Conservation (phyloP, 176 grass and related monocot species). For the Triticum monococcum region DNA sequence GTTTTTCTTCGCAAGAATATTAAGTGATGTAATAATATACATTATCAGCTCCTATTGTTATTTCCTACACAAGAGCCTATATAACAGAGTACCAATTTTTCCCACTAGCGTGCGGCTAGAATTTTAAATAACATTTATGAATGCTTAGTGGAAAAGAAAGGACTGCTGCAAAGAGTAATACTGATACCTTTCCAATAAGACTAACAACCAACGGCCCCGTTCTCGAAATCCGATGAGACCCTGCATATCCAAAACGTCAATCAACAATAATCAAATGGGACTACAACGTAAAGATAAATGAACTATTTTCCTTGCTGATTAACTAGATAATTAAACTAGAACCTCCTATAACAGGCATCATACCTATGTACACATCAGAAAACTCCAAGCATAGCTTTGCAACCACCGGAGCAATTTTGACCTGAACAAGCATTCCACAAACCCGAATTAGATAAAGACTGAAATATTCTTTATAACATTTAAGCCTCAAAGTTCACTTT, state of each 20-base stretch:
- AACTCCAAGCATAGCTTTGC: constrained; percentile 80
- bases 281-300: neutral
- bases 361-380: constrained; percentile 94
- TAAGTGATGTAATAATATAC: neutral
- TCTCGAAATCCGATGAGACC: constrained; percentile 66
- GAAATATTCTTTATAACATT: neutral
- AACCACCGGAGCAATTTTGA: constrained; percentile 64
- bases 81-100: neutral
- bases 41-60: neutral
- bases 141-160: neutral
- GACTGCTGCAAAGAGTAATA: constrained; percentile 1
- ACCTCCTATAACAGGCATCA: neutral
- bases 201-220: constrained; percentile 55
- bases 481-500: constrained; percentile 20
- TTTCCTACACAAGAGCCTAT: neutral
- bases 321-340: neutral
- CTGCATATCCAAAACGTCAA: constrained; percentile 47
- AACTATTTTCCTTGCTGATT: constrained; percentile 1
- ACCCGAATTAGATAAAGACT: constrained; percentile 20
- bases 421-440: constrained; percentile 49
- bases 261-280: constrained; percentile 11
- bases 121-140: constrained; percentile 18
- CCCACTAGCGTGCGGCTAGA: neutral
- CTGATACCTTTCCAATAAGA: constrained; percentile 85
- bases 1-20: constrained; percentile 5